phyloP scores from a whole-genome alignment of 805 yeast genomes.

The Pichia manshurica region DNA sequence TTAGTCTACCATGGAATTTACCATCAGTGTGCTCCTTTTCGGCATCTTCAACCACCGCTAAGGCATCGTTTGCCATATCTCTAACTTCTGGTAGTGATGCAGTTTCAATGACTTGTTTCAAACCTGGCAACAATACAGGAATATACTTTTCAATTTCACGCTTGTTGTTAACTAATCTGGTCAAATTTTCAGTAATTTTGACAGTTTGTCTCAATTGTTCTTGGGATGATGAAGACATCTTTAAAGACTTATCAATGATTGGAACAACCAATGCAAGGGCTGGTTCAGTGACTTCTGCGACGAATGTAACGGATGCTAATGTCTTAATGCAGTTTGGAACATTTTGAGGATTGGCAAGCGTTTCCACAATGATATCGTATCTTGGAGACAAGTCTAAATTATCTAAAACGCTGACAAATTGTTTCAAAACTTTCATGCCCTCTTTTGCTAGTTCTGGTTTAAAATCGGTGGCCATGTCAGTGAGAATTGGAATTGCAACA shows the following conservation, averaged over 20 bases:
- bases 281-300: slow-evolving; percentile 97
- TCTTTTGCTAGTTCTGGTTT: slow-evolving; percentile 91
- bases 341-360: slow-evolving; percentile 83
- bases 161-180: slow-evolving; percentile 90
- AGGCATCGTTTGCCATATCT: slow-evolving; percentile 84
- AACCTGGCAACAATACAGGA: slow-evolving; percentile 87
- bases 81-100: slow-evolving; percentile 97
- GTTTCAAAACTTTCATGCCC: slow-evolving; percentile 65
- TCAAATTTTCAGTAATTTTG: slow-evolving; percentile 90
- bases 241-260: slow-evolving; percentile 81
- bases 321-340: slow-evolving; percentile 87
- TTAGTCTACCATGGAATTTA: slow-evolving; percentile 69
- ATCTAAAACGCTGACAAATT: slow-evolving; percentile 77
- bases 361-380: slow-evolving; percentile 75
- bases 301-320: slow-evolving; percentile 89
- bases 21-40: slow-evolving; percentile 63
- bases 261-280: slow-evolving; percentile 88
- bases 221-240: slow-evolving; percentile 83
- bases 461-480: slow-evolving; percentile 89
- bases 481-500: slow-evolving; percentile 73
- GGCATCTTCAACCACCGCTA: slow-evolving; percentile 75
- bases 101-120: slow-evolving; percentile 77
- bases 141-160: slow-evolving; percentile 84
- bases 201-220: slow-evolving; percentile 96
- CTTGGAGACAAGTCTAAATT: slow-evolving; percentile 89